Conservation (phyloP, 108 stramenopile genomes). For the Nitzschia sp. region DNA sequence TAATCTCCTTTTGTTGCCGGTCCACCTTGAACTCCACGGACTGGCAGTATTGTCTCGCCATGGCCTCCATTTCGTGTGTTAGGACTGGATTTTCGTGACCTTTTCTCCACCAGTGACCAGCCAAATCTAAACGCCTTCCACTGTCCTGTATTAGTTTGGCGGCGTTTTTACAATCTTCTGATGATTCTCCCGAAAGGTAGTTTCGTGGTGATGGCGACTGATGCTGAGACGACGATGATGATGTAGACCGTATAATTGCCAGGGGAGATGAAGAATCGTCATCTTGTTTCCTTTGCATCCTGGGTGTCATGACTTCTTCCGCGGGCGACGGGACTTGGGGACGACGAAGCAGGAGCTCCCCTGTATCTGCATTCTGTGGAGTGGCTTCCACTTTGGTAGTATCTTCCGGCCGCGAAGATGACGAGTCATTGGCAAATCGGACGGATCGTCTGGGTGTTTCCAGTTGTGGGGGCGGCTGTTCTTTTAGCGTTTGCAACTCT, state of each 20-base stretch:
- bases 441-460: conserved; percentile 26
- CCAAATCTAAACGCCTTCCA: conserved; percentile 60
- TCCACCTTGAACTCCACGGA: conserved; percentile 58
- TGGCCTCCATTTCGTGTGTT: conserved; percentile 51
- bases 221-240: too few species aligned
- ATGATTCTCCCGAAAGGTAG: background rate
- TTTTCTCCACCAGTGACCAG: conserved; percentile 52
- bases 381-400: conserved; percentile 2
- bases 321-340: conserved; percentile 10
- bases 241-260: conserved; percentile 2
- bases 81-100: conserved; percentile 6
- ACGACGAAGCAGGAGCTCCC: conserved; percentile 46
- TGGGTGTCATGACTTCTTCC: conserved; percentile 33
- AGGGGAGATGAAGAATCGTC: background rate
- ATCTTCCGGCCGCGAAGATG: background rate
- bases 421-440: conserved; percentile 26
- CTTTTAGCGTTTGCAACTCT: conserved; percentile 47
- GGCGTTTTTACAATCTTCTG: conserved; percentile 33
- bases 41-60: conserved; percentile 75
- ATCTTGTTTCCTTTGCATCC: conserved; percentile 20
- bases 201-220: conserved; percentile 6
- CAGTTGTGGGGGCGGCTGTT: background rate
- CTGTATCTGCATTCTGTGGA: conserved; percentile 11
- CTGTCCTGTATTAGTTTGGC: conserved; percentile 57
- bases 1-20: conserved; percentile 56